phyloP scores from a whole-genome alignment of 2,329 filamentous ascomycete species.

The Paecilomyces niveus region DNA sequence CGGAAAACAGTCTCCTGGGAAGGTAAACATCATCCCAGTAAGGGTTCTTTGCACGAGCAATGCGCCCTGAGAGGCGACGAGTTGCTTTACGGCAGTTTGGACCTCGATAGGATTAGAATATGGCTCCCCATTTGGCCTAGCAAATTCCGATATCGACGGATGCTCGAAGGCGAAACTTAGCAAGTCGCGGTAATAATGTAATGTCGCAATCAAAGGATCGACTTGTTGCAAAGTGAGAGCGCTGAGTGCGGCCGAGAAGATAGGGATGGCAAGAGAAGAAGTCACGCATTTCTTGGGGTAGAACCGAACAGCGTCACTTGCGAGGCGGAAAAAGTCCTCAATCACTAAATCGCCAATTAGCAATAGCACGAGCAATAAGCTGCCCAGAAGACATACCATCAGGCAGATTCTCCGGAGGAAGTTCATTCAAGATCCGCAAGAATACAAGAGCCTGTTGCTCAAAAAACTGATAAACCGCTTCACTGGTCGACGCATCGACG shows the following conservation, averaged over 20 bases:
- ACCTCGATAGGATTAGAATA: constrained; percentile 62
- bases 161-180: constrained; percentile 80
- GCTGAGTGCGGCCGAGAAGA: constrained; percentile 80
- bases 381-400: constrained; percentile 44
- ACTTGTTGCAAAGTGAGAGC: constrained; percentile 84
- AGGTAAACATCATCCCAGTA: constrained; percentile 99
- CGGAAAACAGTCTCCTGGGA: constrained; percentile 89
- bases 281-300: constrained; percentile 79
- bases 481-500: constrained; percentile 72
- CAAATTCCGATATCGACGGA: constrained; percentile 47
- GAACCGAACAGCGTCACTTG: constrained; percentile 86
- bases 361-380: constrained; percentile 2
- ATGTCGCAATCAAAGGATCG: constrained; percentile 80
- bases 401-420: constrained; percentile 70
- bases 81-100: constrained; percentile 62
- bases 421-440: constrained; percentile 77
- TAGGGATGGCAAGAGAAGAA: constrained; percentile 70
- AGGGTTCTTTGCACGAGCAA: constrained; percentile 79
- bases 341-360: constrained; percentile 52
- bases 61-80: constrained; percentile 65
- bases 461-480: constrained; percentile 89
- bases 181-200: constrained; percentile 89
- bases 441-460: constrained; percentile 88
- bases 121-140: constrained; percentile 55
- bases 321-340: constrained; percentile 91